These are phyloP conservation scores for Eurotiales sp. DNA, from an alignment of 2,329 filamentous ascomycete genomes.

Conservation along the genomic window DNA sequence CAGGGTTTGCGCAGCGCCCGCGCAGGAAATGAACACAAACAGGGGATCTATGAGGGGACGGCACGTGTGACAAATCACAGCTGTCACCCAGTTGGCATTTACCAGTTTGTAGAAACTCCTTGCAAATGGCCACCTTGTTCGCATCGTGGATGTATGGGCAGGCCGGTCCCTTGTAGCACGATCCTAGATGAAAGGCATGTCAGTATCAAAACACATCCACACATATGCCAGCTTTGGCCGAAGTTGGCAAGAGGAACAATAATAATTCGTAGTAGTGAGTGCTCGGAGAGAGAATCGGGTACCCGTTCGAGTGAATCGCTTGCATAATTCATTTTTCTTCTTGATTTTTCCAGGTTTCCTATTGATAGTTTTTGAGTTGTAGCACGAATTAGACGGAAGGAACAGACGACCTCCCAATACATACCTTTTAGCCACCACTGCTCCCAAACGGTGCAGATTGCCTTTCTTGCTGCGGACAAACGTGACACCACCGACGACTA, in stretches of 20 bases:
- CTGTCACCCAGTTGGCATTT: constrained; percentile 70
- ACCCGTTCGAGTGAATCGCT: constrained; percentile 57
- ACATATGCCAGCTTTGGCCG: constrained; percentile 12
- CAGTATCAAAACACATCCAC: constrained; percentile 16
- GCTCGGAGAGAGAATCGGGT: constrained; percentile 33
- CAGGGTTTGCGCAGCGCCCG: constrained; percentile 81
- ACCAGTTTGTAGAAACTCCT: constrained; percentile 75
- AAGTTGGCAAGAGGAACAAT: constrained; percentile 20
- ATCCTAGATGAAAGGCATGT: constrained; percentile 59
- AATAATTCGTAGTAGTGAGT: constrained; percentile 6
- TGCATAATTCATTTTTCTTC: constrained; percentile 72
- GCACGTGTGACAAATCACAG: constrained; percentile 89
- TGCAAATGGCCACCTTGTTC: constrained; percentile 84
- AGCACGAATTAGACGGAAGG: constrained; percentile 4
- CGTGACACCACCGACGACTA: constrained; percentile 69
- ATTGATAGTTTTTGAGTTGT: constrained; percentile 19
- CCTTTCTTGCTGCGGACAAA: constrained; percentile 85
- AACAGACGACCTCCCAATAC: constrained; percentile 35
- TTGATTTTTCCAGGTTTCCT: constrained; percentile 50
- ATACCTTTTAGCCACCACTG: constrained; percentile 73
- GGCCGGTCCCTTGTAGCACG: constrained; percentile 73
- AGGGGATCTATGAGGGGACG: constrained; percentile 77
- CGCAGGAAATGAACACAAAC: constrained; percentile 86
- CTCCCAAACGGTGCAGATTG: constrained; percentile 74
- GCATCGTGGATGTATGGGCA: constrained; percentile 84